phyloP scores from a whole-genome alignment of 2,329 filamentous ascomycete species.

The Fusarium cicatricum region DNA sequence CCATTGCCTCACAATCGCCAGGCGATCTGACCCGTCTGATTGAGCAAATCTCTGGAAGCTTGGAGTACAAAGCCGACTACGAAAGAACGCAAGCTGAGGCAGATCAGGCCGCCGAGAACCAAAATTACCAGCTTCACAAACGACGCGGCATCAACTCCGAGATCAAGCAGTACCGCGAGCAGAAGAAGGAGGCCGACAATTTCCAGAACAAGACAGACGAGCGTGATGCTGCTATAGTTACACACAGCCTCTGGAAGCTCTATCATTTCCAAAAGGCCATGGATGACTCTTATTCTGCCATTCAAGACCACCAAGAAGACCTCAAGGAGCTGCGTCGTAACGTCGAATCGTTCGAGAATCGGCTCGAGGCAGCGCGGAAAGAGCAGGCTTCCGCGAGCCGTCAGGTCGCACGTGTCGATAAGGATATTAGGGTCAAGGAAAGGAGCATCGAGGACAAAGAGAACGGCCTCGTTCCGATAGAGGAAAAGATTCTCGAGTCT shows the following conservation, averaged over 20 bases:
- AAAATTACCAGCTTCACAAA: constrained; percentile 86
- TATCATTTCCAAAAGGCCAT: constrained; percentile 95
- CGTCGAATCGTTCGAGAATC: constrained; percentile 82
- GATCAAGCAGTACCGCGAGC: constrained; percentile 96
- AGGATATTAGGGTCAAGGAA: constrained; percentile 84
- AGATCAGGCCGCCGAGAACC: constrained; percentile 87
- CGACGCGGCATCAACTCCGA: constrained; percentile 96
- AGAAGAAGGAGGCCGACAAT: constrained; percentile 93
- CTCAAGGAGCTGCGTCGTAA: constrained; percentile 91
- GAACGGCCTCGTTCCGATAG: constrained; percentile 85
- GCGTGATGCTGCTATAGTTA: constrained; percentile 88
- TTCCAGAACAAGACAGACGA: constrained; percentile 92
- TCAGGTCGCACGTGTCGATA: constrained; percentile 83
- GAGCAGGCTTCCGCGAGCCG: constrained; percentile 82
- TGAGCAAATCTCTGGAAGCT: constrained; percentile 95
- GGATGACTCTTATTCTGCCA: constrained; percentile 88
- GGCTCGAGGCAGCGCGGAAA: constrained; percentile 81
- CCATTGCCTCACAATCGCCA: constrained; percentile 93
- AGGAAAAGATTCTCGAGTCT: constrained; percentile 89
- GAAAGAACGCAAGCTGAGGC: constrained; percentile 87
- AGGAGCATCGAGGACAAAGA: constrained; percentile 87
- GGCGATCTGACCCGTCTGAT: constrained; percentile 93
- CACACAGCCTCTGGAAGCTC: constrained; percentile 94
- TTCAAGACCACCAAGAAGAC: constrained; percentile 93
- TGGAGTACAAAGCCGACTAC: constrained; percentile 95